Conservation (phyloP, 1,284 basidiomycete species). For the Crepidotus sp. region DNA sequence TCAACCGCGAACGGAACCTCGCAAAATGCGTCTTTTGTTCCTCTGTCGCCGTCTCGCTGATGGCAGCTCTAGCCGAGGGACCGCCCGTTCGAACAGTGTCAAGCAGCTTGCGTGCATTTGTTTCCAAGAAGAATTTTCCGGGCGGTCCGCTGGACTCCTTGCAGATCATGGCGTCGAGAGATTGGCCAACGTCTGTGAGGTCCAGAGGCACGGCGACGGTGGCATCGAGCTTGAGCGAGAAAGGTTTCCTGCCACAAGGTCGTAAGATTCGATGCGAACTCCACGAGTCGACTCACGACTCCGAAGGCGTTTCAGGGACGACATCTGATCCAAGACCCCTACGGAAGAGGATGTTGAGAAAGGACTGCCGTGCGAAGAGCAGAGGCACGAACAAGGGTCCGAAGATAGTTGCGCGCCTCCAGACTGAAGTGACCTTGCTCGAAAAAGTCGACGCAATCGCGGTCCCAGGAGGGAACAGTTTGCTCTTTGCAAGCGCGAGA, state of each 20-base stretch:
- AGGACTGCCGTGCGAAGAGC: conserved; percentile 1
- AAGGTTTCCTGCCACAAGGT: conserved; percentile 21
- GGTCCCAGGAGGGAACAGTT: conserved; percentile 33
- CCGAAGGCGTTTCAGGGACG: conserved; percentile 9
- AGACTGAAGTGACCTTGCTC: conserved; percentile 15
- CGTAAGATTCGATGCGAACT: not conserved
- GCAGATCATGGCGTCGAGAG: conserved; percentile 28
- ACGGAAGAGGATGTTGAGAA: conserved; percentile 7
- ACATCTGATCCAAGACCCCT: conserved; percentile 29
- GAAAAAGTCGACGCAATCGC: conserved; percentile 11
- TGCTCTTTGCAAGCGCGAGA: conserved; percentile 34
- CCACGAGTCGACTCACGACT: conserved; percentile 20
- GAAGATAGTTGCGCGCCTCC: conserved; percentile 43
- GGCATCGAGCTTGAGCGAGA: conserved; percentile 35
- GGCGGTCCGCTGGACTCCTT: conserved; percentile 32
- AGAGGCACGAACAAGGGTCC: conserved; percentile 41
- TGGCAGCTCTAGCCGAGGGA: conserved; percentile 36
- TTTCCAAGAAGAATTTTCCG: conserved; percentile 45
- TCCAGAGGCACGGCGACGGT: conserved; percentile 34
- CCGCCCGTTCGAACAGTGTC: conserved; percentile 42
- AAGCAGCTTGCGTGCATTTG: conserved; percentile 37
- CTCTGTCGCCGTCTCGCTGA: conserved; percentile 30
- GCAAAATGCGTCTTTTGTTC: conserved; percentile 36
- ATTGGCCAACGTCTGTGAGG: conserved; percentile 31
- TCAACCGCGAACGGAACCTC: conserved; percentile 36